Conservation (phyloP, 169 alveolate genomes). For the Eimeria acervulina region DNA sequence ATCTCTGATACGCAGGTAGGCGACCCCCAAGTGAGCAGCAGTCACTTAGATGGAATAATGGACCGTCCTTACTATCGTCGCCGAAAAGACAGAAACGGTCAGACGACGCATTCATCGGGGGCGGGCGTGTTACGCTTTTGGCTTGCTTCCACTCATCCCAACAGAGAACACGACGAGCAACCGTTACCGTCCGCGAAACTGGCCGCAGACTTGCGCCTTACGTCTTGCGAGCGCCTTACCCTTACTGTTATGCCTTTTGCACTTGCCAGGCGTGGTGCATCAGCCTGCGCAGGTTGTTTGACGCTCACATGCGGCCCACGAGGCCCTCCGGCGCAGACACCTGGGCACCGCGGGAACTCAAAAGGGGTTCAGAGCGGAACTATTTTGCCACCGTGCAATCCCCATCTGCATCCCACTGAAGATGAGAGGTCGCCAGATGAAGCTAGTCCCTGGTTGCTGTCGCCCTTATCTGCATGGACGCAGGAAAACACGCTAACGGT, state of each 20-base stretch:
- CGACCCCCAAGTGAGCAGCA: background rate
- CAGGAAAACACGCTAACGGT: slow-evolving; percentile 40
- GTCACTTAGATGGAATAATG: background rate
- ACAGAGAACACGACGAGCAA: slow-evolving; percentile 44
- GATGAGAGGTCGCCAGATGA: slow-evolving; percentile 7
- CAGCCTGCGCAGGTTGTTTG: slow-evolving; percentile 43
- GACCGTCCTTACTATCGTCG: slow-evolving; percentile 35
- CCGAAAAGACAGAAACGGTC: slow-evolving; percentile 18
- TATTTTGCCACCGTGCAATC: background rate
- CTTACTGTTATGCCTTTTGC: slow-evolving; percentile 47
- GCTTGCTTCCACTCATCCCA: slow-evolving; percentile 64
- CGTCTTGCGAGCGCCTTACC: slow-evolving; percentile 75
- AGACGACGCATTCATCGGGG: background rate
- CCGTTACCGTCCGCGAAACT: slow-evolving; percentile 75
- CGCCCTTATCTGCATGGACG: slow-evolving; percentile 38
- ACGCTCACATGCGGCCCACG: slow-evolving; percentile 44
- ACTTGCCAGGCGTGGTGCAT: background rate
- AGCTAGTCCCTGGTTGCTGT: slow-evolving; percentile 38
- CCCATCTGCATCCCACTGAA: background rate
- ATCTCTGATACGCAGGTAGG: slow-evolving; percentile 33
- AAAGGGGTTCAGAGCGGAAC: background rate
- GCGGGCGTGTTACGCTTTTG: slow-evolving; percentile 38
- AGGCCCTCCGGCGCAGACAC: slow-evolving; percentile 12
- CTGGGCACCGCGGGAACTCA: slow-evolving; percentile 12
- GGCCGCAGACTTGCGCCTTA: slow-evolving; percentile 79